A percentile compares a stretch with the other conserved stretches of the same genome.
Evolutionary conservation across 345 rosid genomes (phyloP).

Genomic region (Leavenworthia alabamica): DNA sequence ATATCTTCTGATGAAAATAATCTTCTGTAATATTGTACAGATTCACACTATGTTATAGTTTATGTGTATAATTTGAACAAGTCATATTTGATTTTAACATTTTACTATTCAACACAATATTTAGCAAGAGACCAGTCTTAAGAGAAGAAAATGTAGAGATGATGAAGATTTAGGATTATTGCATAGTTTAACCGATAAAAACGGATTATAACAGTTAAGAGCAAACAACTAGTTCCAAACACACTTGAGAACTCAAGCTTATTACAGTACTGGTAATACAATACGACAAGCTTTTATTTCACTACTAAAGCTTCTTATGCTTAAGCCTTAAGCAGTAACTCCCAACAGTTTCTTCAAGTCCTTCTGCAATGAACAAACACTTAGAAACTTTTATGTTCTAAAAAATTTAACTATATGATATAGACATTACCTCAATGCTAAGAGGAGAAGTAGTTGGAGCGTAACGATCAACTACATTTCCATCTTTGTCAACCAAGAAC

Average conservation of each 20-base stretch:
- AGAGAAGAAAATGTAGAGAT: too few relatives aligned
- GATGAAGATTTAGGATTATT: too few relatives aligned
- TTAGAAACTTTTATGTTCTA: too few relatives aligned
- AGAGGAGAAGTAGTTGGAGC: constrained; percentile 94
- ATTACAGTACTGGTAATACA: constrained; percentile 14
- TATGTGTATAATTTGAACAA: too few relatives aligned
- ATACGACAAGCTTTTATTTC: constrained; percentile 19
- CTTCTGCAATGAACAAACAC: constrained; percentile 41
- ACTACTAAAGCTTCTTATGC: too few relatives aligned
- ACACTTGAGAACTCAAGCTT: background rate
- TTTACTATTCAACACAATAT: too few relatives aligned
- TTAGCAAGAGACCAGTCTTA: too few relatives aligned
- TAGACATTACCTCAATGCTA: constrained; percentile 64
- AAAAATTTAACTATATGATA: too few relatives aligned
- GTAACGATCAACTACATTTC: constrained; percentile 69
- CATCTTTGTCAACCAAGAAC: constrained; percentile 76
- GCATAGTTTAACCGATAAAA: too few relatives aligned
- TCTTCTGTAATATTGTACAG: constrained; percentile 46
- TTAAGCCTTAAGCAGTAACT: constrained; percentile 15
- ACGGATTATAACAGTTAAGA: too few relatives aligned
- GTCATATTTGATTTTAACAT: too few relatives aligned
- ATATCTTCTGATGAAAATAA: constrained; percentile 53
- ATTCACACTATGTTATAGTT: too few relatives aligned
- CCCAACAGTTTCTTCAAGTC: constrained; percentile 66
- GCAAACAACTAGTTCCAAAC: background rate